Conservation (phyloP, 106 monocot species). For the Agapanthus africanus region DNA sequence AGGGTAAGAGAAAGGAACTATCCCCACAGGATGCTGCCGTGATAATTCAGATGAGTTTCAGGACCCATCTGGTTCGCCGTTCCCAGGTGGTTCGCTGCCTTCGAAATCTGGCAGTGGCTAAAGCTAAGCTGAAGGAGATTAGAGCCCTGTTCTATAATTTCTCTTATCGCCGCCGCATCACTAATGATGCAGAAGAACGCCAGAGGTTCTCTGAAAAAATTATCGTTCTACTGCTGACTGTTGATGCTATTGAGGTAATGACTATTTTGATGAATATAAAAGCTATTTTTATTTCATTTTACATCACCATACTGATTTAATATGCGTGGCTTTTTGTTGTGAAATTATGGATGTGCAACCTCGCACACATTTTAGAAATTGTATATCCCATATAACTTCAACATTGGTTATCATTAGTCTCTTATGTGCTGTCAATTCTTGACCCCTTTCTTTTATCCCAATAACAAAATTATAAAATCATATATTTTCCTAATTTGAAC, state of each 20-base stretch:
- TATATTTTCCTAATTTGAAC: no score
- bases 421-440: no score
- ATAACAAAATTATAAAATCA: neutral
- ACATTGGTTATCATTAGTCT: no score
- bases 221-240: constrained; percentile 78
- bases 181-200: constrained; percentile 59
- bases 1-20: constrained; percentile 79
- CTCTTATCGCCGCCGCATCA: constrained; percentile 63
- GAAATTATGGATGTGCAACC: no score
- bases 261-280: no score
- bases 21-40: constrained; percentile 79
- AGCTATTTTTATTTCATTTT: no score
- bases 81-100: constrained; percentile 67
- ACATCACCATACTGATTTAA: no score
- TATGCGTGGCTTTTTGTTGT: no score
- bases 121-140: constrained; percentile 89
- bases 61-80: constrained; percentile 57
- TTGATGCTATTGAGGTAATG: constrained; percentile 83
- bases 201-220: constrained; percentile 95
- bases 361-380: no score
- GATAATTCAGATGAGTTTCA: constrained; percentile 70
- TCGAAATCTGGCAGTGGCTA: constrained; percentile 78
- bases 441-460: no score
- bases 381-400: no score
- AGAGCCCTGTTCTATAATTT: constrained; percentile 76